Conservation (phyloP, 2,329 filamentous ascomycete genomes). For the Emmonsia crescens region DNA sequence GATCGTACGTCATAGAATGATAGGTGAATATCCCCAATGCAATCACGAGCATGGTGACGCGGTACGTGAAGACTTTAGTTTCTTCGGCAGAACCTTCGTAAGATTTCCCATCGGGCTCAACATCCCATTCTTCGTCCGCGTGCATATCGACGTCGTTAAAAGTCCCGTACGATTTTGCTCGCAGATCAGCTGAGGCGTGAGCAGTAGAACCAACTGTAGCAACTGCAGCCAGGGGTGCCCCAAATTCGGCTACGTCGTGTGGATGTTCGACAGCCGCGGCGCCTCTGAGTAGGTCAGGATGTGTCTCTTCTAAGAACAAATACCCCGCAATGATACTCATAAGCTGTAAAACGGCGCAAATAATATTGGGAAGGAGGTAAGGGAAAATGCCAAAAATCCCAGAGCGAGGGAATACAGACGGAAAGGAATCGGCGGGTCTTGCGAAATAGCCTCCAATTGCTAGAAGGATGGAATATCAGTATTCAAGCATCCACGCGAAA, state of each 20-base stretch:
- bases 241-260: constrained; percentile 9
- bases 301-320: constrained; percentile 75
- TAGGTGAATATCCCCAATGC: constrained; percentile 85
- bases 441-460: constrained; percentile 81
- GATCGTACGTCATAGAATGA: constrained; percentile 90
- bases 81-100: constrained; percentile 11
- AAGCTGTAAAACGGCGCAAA: constrained; percentile 67
- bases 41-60: constrained; percentile 65
- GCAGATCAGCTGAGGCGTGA: constrained; percentile 60
- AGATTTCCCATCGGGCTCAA: constrained; percentile 37
- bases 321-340: constrained; percentile 72
- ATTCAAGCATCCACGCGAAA: neutral
- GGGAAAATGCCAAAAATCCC: constrained; percentile 69
- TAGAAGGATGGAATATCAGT: constrained; percentile 4
- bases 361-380: constrained; percentile 78
- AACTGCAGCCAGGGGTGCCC: constrained; percentile 43
- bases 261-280: constrained; percentile 51
- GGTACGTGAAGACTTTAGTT: constrained; percentile 44
- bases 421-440: constrained; percentile 64
- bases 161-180: constrained; percentile 70
- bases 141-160: constrained; percentile 50
- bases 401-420: constrained; percentile 53
- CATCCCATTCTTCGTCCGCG: constrained; percentile 42
- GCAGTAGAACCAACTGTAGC: constrained; percentile 64
- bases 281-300: constrained; percentile 61